These are phyloP conservation scores for Apiospora aurea DNA, from an alignment of 2,329 filamentous ascomycete species.

Conservation along the genomic window DNA sequence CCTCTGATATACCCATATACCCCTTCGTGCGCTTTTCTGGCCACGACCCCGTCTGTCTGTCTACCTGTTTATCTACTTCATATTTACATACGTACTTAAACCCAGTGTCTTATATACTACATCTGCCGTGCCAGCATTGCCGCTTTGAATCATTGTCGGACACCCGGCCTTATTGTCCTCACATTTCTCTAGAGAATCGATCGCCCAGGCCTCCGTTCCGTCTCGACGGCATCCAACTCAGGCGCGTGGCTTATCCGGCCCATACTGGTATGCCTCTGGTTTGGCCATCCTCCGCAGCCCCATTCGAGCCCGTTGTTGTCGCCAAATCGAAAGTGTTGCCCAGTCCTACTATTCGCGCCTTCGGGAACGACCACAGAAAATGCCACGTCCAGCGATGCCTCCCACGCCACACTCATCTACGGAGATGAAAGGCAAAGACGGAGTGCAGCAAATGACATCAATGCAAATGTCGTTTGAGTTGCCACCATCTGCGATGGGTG, in stretches of 20 bases:
- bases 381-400: conserved; percentile 72
- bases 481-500: conserved; percentile 74
- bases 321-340: neutral
- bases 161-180: neutral
- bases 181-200: neutral
- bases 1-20: conserved; percentile 14
- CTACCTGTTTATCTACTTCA: neutral
- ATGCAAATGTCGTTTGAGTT: conserved; percentile 77
- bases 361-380: conserved; percentile 43
- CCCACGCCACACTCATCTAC: conserved; percentile 83
- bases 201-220: neutral
- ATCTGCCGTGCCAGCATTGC: neutral
- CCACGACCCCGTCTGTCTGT: neutral
- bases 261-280: neutral
- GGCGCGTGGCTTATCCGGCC: conserved; percentile 2
- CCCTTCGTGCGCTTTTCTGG: conserved; percentile 20
- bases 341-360: neutral
- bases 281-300: neutral
- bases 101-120: conserved; percentile 4
- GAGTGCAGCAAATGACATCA: conserved; percentile 63
- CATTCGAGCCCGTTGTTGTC: neutral
- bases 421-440: conserved; percentile 78
- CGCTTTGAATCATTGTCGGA: conserved; percentile 8
- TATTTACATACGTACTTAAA: neutral
- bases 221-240: neutral